These are phyloP conservation scores for Medicago lupulina DNA, from an alignment of 306 rosid species.

Conservation along the genomic window DNA sequence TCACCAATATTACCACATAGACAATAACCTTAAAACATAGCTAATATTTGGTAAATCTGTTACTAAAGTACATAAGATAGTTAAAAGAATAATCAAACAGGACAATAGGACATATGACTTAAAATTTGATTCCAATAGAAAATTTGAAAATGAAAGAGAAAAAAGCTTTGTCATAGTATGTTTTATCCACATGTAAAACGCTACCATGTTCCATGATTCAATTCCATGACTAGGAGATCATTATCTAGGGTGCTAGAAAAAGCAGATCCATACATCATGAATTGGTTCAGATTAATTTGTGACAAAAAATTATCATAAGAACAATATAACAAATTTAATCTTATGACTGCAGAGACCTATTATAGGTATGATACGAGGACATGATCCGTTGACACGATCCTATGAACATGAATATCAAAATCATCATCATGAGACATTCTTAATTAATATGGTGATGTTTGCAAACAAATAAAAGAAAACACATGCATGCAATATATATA, in stretches of 20 bases:
- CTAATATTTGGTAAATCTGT: neutral
- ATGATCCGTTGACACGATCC: conserved; percentile 24
- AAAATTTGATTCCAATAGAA: no score
- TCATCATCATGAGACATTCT: neutral
- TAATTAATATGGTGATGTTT: neutral
- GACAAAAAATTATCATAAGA: neutral
- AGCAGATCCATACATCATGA: conserved; percentile 20
- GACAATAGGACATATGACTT: neutral
- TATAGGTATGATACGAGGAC: conserved; percentile 3
- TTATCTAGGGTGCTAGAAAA: neutral
- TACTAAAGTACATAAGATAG: neutral
- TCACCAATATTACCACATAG: neutral
- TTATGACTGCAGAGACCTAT: conserved; percentile 13
- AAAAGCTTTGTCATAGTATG: neutral
- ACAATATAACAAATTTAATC: neutral
- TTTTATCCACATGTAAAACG: neutral
- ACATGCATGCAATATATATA: neutral
- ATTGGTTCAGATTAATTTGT: conserved; percentile 25
- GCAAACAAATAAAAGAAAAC: neutral
- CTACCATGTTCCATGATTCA: neutral
- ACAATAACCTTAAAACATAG: neutral
- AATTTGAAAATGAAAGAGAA: no score
- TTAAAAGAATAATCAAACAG: neutral
- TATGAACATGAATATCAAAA: neutral
- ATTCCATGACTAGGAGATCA: neutral